Percentiles rank a stretch among this genome's conserved stretches.
These are phyloP conservation scores for Globisporangium canariense DNA, from an alignment of 352 stramenopile genomes.

Conservation along the genomic window DNA sequence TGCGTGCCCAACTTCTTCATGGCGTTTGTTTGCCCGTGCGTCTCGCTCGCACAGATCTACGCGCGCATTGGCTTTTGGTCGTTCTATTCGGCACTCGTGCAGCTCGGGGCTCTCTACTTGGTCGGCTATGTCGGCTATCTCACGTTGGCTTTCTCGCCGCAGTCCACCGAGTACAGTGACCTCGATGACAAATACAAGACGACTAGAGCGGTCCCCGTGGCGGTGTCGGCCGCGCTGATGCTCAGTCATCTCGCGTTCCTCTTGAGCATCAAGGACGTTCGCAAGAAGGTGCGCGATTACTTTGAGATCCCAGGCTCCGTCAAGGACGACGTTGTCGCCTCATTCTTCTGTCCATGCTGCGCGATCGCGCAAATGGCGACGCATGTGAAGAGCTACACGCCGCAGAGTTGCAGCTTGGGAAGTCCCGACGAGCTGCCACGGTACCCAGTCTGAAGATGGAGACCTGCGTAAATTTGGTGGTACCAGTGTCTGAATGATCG, in stretches of 20 bases:
- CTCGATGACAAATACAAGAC: not conserved
- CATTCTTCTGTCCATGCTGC: slow-evolving; percentile 27
- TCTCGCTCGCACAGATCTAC: slow-evolving; percentile 27
- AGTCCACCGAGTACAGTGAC: not conserved
- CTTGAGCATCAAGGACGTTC: slow-evolving; percentile 10
- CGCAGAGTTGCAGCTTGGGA: slow-evolving; percentile 19
- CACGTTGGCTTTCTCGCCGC: not conserved
- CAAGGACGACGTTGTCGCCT: slow-evolving; percentile 10
- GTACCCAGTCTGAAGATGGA: not conserved
- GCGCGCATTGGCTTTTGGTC: slow-evolving; percentile 13
- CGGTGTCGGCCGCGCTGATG: not conserved
- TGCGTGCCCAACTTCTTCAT: slow-evolving; percentile 28
- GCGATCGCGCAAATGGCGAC: slow-evolving; percentile 31
- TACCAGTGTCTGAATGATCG: no score
- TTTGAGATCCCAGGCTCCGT: slow-evolving; percentile 22
- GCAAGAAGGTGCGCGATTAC: slow-evolving; percentile 14
- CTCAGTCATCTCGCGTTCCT: not conserved
- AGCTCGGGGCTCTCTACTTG: slow-evolving; percentile 7
- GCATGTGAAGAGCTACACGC: slow-evolving; percentile 29
- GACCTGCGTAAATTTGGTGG: no score
- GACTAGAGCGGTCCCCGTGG: not conserved
- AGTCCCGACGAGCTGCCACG: slow-evolving; percentile 16
- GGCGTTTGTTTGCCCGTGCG: slow-evolving; percentile 22
- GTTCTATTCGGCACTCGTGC: slow-evolving; percentile 9
- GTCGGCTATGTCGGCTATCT: not conserved